Conservation (phyloP, 2,329 filamentous ascomycete genomes). For the Coniochaeta sp. region DNA sequence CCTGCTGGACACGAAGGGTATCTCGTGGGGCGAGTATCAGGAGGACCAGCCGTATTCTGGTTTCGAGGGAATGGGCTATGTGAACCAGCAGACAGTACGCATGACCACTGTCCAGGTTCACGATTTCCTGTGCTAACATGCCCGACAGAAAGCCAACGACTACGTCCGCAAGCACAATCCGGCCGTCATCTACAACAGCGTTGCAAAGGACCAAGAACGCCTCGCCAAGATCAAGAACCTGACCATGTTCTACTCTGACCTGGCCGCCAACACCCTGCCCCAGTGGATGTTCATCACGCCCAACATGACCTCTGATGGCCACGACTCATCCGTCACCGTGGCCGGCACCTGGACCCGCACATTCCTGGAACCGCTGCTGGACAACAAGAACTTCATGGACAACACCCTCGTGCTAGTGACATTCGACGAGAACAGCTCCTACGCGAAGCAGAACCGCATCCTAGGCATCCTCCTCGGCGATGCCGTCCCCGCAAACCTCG, state of each 20-base stretch:
- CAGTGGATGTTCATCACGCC: constrained; percentile 68
- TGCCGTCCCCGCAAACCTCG: constrained; percentile 55
- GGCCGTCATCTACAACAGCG: constrained; percentile 56
- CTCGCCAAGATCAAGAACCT: constrained; percentile 68
- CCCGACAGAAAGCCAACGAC: constrained; percentile 47
- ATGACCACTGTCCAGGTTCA: background rate
- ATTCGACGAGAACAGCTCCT: constrained; percentile 72
- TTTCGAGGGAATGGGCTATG: constrained; percentile 56
- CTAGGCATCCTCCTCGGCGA: constrained; percentile 67
- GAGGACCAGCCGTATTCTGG: constrained; percentile 72
- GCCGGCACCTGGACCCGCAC: constrained; percentile 60
- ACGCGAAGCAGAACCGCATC: constrained; percentile 59
- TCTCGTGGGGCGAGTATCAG: constrained; percentile 67
- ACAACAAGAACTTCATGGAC: constrained; percentile 63
- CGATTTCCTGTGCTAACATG: background rate
- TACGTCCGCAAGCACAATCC: constrained; percentile 82
- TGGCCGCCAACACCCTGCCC: constrained; percentile 54
- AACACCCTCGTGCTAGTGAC: constrained; percentile 69
- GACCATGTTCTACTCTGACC: constrained; percentile 59
- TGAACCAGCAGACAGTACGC: constrained; percentile 49
- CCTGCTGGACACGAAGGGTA: constrained; percentile 55
- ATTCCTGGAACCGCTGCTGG: constrained; percentile 64
- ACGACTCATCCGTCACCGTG: constrained; percentile 63
- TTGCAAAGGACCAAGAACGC: constrained; percentile 50
- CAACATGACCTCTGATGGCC: constrained; percentile 70